Conservation (phyloP, 2,329 filamentous ascomycete genomes). For the Cucurbitaria berberidis region DNA sequence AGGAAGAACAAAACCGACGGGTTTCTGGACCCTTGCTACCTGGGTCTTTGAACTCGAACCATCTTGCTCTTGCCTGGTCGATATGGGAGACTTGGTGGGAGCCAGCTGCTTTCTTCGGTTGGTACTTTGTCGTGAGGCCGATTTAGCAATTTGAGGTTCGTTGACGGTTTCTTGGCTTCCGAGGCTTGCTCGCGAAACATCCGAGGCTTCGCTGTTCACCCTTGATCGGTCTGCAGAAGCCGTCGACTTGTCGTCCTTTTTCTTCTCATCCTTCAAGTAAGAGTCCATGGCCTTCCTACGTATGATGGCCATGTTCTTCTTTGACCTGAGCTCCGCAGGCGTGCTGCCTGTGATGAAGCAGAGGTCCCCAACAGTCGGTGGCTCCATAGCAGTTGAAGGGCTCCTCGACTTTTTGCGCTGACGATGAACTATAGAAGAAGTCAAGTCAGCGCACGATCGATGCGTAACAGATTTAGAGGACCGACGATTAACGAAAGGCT, state of each 20-base stretch:
- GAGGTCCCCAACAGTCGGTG: slow-evolving; percentile 18
- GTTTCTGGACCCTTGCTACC: slow-evolving; percentile 7
- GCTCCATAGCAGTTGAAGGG: slow-evolving; percentile 15
- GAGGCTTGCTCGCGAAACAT: slow-evolving; percentile 19
- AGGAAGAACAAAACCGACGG: slow-evolving; percentile 21
- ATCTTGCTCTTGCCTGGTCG: too few species aligned
- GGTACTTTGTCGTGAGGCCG: neutral
- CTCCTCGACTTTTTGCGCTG: slow-evolving; percentile 17
- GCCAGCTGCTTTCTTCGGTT: slow-evolving; percentile 8
- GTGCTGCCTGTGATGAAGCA: slow-evolving; percentile 43
- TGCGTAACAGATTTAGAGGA: neutral
- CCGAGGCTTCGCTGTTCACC: slow-evolving; percentile 26
- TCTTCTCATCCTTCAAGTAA: slow-evolving; percentile 35
- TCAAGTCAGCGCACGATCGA: slow-evolving; percentile 7
- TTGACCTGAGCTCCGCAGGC: slow-evolving; percentile 41
- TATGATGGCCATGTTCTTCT: slow-evolving; percentile 40
- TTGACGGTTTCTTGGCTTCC: slow-evolving; percentile 18
- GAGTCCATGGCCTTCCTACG: slow-evolving; percentile 46
- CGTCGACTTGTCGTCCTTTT: slow-evolving; percentile 11
- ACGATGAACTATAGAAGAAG: slow-evolving; percentile 6
- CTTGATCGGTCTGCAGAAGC: slow-evolving; percentile 6
- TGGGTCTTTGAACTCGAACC: slow-evolving; percentile 8
- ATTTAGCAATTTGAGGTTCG: slow-evolving; percentile 7
- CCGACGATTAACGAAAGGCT: neutral
- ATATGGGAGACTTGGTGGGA: slow-evolving; percentile 7